Percentiles rank a stretch among this genome's conserved stretches.
Conservation (phyloP, 2,329 filamentous ascomycete species). For the Penicillium sp. region DNA sequence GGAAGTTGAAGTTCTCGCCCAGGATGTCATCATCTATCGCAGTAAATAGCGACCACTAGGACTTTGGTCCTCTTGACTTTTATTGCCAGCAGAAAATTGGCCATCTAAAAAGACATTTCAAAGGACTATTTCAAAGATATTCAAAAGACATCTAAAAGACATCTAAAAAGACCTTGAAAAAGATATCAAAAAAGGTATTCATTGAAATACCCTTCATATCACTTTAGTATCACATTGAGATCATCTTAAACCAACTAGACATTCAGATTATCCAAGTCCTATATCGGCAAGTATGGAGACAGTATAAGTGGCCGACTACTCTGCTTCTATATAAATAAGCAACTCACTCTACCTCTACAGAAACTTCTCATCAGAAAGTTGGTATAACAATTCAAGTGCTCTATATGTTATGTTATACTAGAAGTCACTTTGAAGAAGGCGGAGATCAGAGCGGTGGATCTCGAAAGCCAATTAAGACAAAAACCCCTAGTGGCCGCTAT, state of each 20-base stretch:
- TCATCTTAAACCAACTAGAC: background rate
- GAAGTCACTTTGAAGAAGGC: background rate
- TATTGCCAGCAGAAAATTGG: background rate
- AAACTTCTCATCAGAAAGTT: no score
- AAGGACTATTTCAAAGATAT: background rate
- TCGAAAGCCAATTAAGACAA: background rate
- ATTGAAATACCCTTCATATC: background rate
- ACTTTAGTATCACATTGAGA: background rate
- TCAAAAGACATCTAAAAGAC: no score
- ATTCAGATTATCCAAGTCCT: background rate
- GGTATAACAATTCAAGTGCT: background rate
- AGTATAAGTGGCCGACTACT: background rate
- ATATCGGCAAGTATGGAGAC: background rate
- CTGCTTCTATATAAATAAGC: background rate
- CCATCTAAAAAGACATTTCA: background rate
- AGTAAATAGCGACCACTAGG: background rate
- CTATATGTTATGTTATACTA: no score
- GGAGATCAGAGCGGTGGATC: background rate
- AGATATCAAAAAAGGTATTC: background rate
- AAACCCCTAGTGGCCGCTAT: background rate
- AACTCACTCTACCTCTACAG: background rate
- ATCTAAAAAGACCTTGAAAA: background rate
- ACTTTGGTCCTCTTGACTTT: background rate
- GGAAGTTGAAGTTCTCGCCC: slow-evolving; percentile 7
- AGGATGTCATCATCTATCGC: background rate